Base-by-base conservation (phyloP, 441 rosid genomes). In the Flueggea neowawraea region DNA sequence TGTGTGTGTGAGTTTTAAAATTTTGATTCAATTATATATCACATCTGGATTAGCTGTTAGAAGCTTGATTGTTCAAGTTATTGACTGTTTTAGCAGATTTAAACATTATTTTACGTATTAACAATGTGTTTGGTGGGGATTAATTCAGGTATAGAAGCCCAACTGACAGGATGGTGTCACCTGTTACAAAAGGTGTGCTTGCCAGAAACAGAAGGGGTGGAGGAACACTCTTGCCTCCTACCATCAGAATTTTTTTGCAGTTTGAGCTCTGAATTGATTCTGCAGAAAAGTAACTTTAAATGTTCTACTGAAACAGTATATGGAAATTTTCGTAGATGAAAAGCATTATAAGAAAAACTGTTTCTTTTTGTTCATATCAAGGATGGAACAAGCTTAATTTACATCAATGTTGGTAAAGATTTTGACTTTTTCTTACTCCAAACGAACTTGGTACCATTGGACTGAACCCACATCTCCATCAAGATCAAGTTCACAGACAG, bases 101-200 rank as follows among this genome's bases (percentile, higher is more conserved):
- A 22, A 22, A 22, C 28, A 22, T 0, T 22, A 22, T 22, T 22
- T 22, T 22, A 43, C 45, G 45, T 11, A 1, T 47, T 47, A 9
- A 4, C 9, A 10, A 4, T 47, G 50, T 47, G 50, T 3, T 47
- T 47, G 50, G 50, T 1, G 50, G 50, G 39, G 50, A 8, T 44
- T 16, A 12, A 57, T 58, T 55, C 62, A 90, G 97, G 78, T 86
- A 92, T 57, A 75, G 84, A 60, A 92, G 97, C 66, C 98, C 97
- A n/a, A 92, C 98, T 11, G 97, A 90, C 68, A 81, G 85, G 36
- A 83, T 92, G 84, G 73, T 92, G 73, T 92, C 97, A 16, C 97
- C 96, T 1, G 64, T 88, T 60, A 82, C 97, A 0, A 84, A 82
- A 80, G 95, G 92, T 61, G 73, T 92, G 65, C 90, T 92, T 6